These are phyloP conservation scores for Achaetomiella virescens DNA, from an alignment of 495 filamentous ascomycete genomes.

Conservation along the genomic window DNA sequence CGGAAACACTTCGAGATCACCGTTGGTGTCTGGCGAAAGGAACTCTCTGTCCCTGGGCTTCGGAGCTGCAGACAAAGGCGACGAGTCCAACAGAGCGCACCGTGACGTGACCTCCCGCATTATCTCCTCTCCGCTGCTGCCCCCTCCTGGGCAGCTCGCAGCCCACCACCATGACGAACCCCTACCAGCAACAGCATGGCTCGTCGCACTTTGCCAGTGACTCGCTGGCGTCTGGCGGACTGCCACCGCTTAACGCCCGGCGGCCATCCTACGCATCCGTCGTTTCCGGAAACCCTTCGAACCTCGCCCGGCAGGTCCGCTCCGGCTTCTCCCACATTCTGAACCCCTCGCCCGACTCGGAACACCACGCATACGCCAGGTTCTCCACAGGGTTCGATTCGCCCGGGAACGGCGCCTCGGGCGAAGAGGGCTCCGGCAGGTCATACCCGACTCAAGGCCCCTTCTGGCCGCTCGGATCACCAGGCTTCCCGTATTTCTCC, in stretches of 20 bases:
- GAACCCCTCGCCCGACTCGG: constrained; percentile 43
- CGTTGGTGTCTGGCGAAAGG: neutral
- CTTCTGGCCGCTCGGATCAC: constrained; percentile 37
- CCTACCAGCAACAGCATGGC: constrained; percentile 22
- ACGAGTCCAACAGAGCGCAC: neutral
- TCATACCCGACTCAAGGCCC: neutral
- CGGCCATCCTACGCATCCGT: constrained; percentile 75
- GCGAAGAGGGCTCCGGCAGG: constrained; percentile 1
- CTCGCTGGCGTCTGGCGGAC: constrained; percentile 12
- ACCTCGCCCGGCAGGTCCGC: constrained; percentile 41
- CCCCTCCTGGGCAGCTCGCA: constrained; percentile 10
- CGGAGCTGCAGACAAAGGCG: neutral
- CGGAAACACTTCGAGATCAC: too few relatives aligned
- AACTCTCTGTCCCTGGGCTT: neutral
- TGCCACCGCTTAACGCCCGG: constrained; percentile 28
- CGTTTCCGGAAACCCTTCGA: constrained; percentile 55
- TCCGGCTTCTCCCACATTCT: constrained; percentile 57
- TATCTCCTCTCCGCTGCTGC: constrained; percentile 10
- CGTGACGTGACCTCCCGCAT: constrained; percentile 7
- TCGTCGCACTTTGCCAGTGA: constrained; percentile 17
- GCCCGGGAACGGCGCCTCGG: neutral
- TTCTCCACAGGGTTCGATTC: constrained; percentile 21
- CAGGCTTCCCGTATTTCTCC: constrained; percentile 50
- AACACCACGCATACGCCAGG: constrained; percentile 32
- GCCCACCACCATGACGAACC: constrained; percentile 31